Conservation (phyloP, 2,329 filamentous ascomycete genomes). For the Albophoma yamanashiensis region DNA sequence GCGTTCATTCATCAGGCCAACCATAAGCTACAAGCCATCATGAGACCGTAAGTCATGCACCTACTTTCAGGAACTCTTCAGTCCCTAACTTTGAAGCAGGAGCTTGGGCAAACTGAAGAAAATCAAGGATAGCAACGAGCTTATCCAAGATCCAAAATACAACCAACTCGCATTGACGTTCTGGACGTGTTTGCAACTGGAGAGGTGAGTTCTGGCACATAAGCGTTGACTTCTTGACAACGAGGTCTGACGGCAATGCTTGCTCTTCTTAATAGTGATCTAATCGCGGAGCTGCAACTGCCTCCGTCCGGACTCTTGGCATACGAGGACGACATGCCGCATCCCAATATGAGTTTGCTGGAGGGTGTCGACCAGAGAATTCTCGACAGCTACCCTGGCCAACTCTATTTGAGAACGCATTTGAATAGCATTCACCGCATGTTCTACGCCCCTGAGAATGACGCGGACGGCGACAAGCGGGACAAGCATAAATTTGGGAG, state of each 20-base stretch:
- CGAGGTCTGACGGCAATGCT: not conserved
- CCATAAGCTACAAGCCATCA: slow-evolving; percentile 55
- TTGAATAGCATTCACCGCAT: slow-evolving; percentile 52
- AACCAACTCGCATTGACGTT: slow-evolving; percentile 68
- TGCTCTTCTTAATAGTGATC: slow-evolving; percentile 49
- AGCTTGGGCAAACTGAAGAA: slow-evolving; percentile 37
- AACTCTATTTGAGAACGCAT: slow-evolving; percentile 53
- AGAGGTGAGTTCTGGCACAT: slow-evolving; percentile 47
- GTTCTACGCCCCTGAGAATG: slow-evolving; percentile 38
- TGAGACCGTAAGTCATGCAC: slow-evolving; percentile 55
- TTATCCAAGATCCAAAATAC: slow-evolving; percentile 31
- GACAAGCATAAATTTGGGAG: slow-evolving; percentile 27
- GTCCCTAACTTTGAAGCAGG: slow-evolving; percentile 17
- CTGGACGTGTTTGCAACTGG: slow-evolving; percentile 89
- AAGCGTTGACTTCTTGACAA: not conserved
- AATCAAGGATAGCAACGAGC: slow-evolving; percentile 23
- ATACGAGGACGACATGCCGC: slow-evolving; percentile 54
- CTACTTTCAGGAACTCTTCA: not conserved
- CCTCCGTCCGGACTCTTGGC: slow-evolving; percentile 51
- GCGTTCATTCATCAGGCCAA: slow-evolving; percentile 47
- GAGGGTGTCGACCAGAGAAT: slow-evolving; percentile 35
- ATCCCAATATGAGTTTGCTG: slow-evolving; percentile 44
- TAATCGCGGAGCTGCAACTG: slow-evolving; percentile 71
- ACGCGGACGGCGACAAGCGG: slow-evolving; percentile 16
- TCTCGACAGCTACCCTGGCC: slow-evolving; percentile 49